Base-by-base conservation (phyloP, 768 basidiomycete genomes). In the Filobasidium wieringae region DNA sequence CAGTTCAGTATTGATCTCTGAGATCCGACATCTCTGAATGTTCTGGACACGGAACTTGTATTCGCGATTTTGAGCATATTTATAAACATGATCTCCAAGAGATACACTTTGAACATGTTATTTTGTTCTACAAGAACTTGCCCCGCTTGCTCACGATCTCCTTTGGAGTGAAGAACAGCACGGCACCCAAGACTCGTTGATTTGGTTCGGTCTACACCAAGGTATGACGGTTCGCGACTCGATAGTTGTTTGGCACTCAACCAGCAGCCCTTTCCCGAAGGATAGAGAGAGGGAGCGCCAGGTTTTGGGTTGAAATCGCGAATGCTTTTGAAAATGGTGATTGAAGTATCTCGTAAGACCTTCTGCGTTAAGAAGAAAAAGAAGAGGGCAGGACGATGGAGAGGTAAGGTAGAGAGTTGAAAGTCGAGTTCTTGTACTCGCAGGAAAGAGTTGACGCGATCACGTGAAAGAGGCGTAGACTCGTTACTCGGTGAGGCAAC, bases 261-360 rank as follows among this genome's bases (percentile, higher is more conserved):
- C 43, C 43, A 27, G 14, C 14, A 9, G 36, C n/a, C 43, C 29
- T 24, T 22, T 24, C 11, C 19, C 19, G 41, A 43, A 8, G 19
- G 43, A 4, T 19, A 47, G 22, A 47, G 19, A 27, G 17, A 19
- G 14, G 43, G 43, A 47, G 43, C 43, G 43, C 43, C 22, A 24
- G 43, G 14, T 22, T 47, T 43, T 14, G 41, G 41, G 43, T 24
- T 47, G 43, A 47, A 24, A 24, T 47, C 43, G 43, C 43, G 43
- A 47, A 47, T 47, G 43, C 43, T 47, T 47, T 47, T 47, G 43
- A 47, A 47, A 12, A 47, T 47, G 43, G 43, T 47, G 43, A 47
- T 47, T 19, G 43, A 47, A 22, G 22, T 37, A n/a, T 22, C 43
- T 47, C 43, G 43, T 47, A 17, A 22, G 43, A 47, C 22, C 43